phyloP scores from a whole-genome alignment of 768 basidiomycete species.

The Trametopsis cervina region DNA sequence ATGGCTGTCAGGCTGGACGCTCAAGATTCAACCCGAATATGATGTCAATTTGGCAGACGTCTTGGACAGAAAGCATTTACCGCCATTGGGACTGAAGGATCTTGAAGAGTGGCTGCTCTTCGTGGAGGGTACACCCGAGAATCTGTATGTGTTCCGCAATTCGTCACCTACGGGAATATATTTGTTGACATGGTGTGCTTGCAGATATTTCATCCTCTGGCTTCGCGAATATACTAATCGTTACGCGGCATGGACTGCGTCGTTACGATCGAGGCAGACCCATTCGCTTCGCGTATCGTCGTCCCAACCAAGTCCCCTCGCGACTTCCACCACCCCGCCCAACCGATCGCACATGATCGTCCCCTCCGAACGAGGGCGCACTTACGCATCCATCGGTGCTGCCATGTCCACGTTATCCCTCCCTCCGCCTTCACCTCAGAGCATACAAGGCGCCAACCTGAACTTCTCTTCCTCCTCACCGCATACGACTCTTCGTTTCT shows the following conservation, averaged over 20 bases:
- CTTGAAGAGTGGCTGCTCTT: slow-evolving; percentile 72
- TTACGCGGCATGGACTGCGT: slow-evolving; percentile 34
- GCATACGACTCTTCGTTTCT: neutral
- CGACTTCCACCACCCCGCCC: neutral
- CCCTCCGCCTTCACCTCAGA: slow-evolving; percentile 12
- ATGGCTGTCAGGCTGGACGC: neutral
- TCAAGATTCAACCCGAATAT: slow-evolving; percentile 53
- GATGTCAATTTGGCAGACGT: slow-evolving; percentile 69
- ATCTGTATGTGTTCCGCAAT: slow-evolving; percentile 41
- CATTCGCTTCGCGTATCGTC: neutral
- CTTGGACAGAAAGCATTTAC: slow-evolving; percentile 68
- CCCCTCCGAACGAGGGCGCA: neutral
- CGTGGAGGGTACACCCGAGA: slow-evolving; percentile 70
- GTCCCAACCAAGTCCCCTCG: slow-evolving; percentile 1
- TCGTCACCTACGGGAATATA: neutral
- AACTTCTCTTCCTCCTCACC: slow-evolving; percentile 2
- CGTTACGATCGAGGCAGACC: slow-evolving; percentile 11
- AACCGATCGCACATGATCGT: neutral
- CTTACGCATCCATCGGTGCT: slow-evolving; percentile 8
- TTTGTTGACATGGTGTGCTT: too few species aligned
- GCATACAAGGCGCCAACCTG: slow-evolving; percentile 4
- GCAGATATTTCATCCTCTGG: slow-evolving; percentile 77
- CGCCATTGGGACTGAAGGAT: slow-evolving; percentile 59
- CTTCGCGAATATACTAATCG: slow-evolving; percentile 61
- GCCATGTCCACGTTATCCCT: slow-evolving; percentile 7